Percentiles rank a stretch among this genome's conserved stretches.
phyloP scores from a whole-genome alignment of 805 yeast species.

The Tetrapisispora taiwanensis region DNA sequence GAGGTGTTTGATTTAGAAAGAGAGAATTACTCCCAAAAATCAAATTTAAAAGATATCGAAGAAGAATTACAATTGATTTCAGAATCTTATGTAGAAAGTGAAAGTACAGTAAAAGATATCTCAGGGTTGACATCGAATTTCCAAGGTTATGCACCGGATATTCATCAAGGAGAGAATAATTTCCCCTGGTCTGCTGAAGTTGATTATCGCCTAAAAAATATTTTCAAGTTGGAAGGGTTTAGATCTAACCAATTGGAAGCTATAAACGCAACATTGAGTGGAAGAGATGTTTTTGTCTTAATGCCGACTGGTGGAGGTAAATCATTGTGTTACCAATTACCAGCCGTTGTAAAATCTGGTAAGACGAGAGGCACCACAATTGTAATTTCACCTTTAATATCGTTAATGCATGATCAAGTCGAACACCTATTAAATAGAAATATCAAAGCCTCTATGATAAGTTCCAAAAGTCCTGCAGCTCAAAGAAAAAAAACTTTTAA shows the following conservation, averaged over 20 bases:
- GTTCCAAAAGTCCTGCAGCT: conserved; percentile 58
- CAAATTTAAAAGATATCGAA: conserved; percentile 8
- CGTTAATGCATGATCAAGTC: conserved; percentile 97
- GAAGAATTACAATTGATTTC: conserved; percentile 19
- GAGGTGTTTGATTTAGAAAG: conserved; percentile 28
- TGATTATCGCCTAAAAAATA: conserved; percentile 41
- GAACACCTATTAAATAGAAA: conserved; percentile 59
- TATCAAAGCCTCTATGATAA: conserved; percentile 81
- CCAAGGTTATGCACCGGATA: no score
- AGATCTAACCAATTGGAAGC: conserved; percentile 85
- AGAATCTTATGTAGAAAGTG: conserved; percentile 7
- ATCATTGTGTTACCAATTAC: conserved; percentile 89
- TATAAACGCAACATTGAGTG: conserved; percentile 61
- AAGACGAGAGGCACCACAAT: conserved; percentile 75
- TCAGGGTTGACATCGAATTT: no score
- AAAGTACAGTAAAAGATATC: background rate
- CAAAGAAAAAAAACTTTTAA: conserved; percentile 58
- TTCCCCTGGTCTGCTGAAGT: conserved; percentile 64
- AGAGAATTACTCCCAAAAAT: conserved; percentile 19
- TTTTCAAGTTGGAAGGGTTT: conserved; percentile 58
- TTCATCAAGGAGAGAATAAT: background rate
- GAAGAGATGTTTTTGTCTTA: conserved; percentile 83
- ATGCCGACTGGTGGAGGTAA: conserved; percentile 99
- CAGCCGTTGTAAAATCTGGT: conserved; percentile 76
- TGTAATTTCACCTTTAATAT: conserved; percentile 89